Evolutionary conservation across 768 basidiomycete genomes (phyloP), one percentile per base, ranked within the genome.

Genomic region (Macrolepiota albuminosa): DNA sequence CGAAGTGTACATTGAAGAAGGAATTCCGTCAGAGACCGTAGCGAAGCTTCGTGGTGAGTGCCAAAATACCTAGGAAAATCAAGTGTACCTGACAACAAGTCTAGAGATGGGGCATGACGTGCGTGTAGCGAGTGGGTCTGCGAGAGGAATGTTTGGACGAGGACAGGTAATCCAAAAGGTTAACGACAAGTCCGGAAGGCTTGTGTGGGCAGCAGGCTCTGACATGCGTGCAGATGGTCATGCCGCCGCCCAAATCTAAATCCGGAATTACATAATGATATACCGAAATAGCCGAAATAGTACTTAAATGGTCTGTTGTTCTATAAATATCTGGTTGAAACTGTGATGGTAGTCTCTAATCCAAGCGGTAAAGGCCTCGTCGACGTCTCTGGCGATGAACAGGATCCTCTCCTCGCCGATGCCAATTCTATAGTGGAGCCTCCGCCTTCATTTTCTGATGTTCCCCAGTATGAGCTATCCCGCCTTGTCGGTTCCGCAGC

Each of bases 201-300:
- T 81, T n/a, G 89, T 95, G 5, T 98, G 97, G 97, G 95, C 91
- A 1, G 96, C 92, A 26, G 96, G 95, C 6, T 93, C 90, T 4
- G 97, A 99, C 71, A 84, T 83, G 58, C 84, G 95, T 39, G 90
- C 83, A 18, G 95, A 96, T 71, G 95, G 95, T 14, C 89, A 93
- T 68, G 95, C 93, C 39, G 84, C 82, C 21, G 84, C 88, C 18
- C 93, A 97, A 69, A 93, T 95, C 56, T 95, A 72, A 61, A 50
- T 57, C n/a, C 47, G 55, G 49, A 57, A 45, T 16, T 51, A 43
- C 46, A 40, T 39, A 26, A 24, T 3, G 2, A 48, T n/a, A 11
- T 31, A 29, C 21, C 8, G 9, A 33, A 13, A 24, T 24, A 21
- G 21, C 21, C 21, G 21, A 21, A 21, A 21, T 21, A 21, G 16